phyloP scores from a whole-genome alignment of 352 stramenopile genomes.

The Chrysophaeum taylorii region DNA sequence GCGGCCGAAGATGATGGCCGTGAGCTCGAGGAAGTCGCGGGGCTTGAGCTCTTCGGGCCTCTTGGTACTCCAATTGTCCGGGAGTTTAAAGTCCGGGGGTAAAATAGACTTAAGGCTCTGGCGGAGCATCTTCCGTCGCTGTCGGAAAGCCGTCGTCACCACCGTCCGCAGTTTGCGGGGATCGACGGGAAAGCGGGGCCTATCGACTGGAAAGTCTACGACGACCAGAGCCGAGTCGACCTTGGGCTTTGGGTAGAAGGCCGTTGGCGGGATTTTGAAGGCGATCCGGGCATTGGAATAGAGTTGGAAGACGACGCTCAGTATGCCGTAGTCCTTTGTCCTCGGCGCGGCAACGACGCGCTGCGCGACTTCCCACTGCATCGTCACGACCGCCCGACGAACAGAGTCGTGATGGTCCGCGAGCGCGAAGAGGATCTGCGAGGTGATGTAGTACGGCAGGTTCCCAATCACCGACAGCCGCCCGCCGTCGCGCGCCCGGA shows the following conservation, averaged over 20 bases:
- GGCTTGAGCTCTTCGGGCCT: constrained; percentile 63
- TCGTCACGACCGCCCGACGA: constrained; percentile 59
- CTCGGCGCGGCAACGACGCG: constrained; percentile 51
- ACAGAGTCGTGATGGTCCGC: constrained; percentile 50
- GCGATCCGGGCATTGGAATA: constrained; percentile 55
- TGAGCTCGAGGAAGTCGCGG: constrained; percentile 67
- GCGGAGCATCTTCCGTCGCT: constrained; percentile 66
- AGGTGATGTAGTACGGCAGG: constrained; percentile 75
- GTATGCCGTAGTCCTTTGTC: constrained; percentile 67
- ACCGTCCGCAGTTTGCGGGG: constrained; percentile 53
- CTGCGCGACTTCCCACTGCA: constrained; percentile 70
- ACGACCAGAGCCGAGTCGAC: constrained; percentile 36
- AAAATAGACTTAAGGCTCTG: constrained; percentile 51
- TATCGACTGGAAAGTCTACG: constrained; percentile 27
- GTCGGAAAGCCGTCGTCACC: constrained; percentile 60
- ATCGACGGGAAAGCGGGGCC: constrained; percentile 27
- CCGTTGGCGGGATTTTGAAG: constrained; percentile 75
- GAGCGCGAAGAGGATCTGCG: constrained; percentile 68
- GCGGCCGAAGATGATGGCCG: constrained; percentile 48
- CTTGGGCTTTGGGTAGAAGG: constrained; percentile 75
- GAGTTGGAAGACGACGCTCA: constrained; percentile 70
- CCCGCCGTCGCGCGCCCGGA: constrained; percentile 30
- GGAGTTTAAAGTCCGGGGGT: neutral
- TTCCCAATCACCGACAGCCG: constrained; percentile 66
- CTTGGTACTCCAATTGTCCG: constrained; percentile 27